Evolutionary conservation across 352 stramenopile genomes (phyloP), one percentile per base, ranked within the genome.

Genomic region (Elongisporangium undulatum): DNA sequence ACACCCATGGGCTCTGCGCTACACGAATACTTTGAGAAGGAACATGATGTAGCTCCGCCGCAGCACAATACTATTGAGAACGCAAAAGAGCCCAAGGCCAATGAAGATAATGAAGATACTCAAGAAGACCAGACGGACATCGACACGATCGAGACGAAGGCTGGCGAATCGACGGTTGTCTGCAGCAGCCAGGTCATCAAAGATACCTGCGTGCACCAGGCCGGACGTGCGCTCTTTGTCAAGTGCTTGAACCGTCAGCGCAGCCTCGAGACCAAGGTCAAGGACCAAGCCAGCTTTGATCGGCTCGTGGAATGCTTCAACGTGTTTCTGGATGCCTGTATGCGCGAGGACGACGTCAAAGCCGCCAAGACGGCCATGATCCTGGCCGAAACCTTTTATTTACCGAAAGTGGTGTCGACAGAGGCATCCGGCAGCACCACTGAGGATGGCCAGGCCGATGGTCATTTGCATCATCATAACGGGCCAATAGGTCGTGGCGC

Each of bases 301-400:
- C 69, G 60, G 9, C 67, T 95, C 0, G 78, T 90, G 1, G 49
- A 63, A 24, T 93, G 83, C 59, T 92, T 92, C 50, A 65, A 89
- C 56, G 71, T 69, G 10, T 95, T 93, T 57, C 63, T 95, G 1
- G 75, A 89, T 57, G 73, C 85, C 29, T 95, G 85, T 51, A 73
- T 91, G 17, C 78, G 68, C 29, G 75, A 93, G 56, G 82, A 91
- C 51, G 83, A 95, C 58, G 77, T 92, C 49, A 93, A 93, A 59
- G 82, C 84, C 2, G 83, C 85, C 50, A 95, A 95, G 69, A 95
- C 83, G 1, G 85, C 85, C 26, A 95, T 95, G 82, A 95, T 95
- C 41, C 71, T 95, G 22, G 81, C 85, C 1, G 85, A 92, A 52
- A 95, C 85, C 2, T 95, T 95, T 51, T 95, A 93, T 49, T 53